A percentile compares a stretch with the other conserved stretches of the same genome.
Evolutionary conservation across 345 rosid genomes (phyloP).

Genomic region (Eucalyptus sp.): DNA sequence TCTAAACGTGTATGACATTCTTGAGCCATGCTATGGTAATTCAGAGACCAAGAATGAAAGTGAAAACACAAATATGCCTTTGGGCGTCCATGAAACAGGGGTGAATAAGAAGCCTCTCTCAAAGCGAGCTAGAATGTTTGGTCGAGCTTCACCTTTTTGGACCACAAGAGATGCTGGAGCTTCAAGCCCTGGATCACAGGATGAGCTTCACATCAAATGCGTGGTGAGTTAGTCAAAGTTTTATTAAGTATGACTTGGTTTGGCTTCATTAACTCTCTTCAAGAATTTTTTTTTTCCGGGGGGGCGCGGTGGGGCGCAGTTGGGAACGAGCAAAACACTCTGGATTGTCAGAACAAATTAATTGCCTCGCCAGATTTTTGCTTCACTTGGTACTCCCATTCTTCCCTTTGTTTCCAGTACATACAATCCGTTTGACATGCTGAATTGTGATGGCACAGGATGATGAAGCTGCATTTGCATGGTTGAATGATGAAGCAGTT

Average conservation of each 20-base stretch:
- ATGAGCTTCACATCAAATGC: too few species aligned
- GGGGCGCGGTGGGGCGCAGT: rapidly evolving
- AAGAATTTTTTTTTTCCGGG: too few species aligned
- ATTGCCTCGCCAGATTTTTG: too few species aligned
- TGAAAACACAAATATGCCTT: not conserved
- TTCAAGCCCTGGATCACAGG: not conserved
- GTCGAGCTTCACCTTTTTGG: not conserved
- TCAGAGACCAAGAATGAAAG: not conserved
- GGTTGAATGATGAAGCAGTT: conserved; percentile 36
- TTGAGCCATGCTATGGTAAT: conserved; percentile 33
- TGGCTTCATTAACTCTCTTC: too few species aligned
- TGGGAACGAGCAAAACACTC: not conserved
- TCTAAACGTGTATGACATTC: conserved; percentile 33
- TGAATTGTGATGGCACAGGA: conserved; percentile 4
- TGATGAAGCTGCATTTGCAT: conserved; percentile 30
- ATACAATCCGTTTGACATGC: not conserved
- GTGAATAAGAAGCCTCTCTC: not conserved
- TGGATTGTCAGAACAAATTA: too few species aligned
- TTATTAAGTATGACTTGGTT: not conserved
- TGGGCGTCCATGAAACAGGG: not conserved
- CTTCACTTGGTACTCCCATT: too few species aligned
- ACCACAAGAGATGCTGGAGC: not conserved
- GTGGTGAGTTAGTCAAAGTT: not conserved
- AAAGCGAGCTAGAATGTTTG: not conserved
- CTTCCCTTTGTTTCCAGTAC: not conserved